Evolutionary conservation across 1,284 basidiomycete genomes (phyloP).

Genomic region (Serendipita sp.): DNA sequence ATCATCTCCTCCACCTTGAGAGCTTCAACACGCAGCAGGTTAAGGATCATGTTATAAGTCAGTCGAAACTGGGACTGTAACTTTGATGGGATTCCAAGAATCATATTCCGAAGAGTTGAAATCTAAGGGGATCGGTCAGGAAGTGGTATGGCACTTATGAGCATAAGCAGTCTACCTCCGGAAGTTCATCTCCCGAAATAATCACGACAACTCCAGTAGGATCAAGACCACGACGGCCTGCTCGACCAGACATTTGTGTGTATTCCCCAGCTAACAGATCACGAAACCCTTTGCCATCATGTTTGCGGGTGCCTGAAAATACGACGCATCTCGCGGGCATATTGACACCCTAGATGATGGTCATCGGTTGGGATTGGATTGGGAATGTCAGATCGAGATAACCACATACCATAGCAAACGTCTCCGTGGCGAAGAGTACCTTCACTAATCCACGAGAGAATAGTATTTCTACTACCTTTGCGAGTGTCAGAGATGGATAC

Average conservation of each 20-base stretch:
- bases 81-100: slow-evolving; percentile 83
- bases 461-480: slow-evolving; percentile 84
- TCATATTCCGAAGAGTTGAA: slow-evolving; percentile 70
- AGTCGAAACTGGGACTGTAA: slow-evolving; percentile 94
- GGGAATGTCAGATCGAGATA: neutral
- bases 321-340: slow-evolving; percentile 98
- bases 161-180: slow-evolving; percentile 37
- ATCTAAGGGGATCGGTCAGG: slow-evolving; percentile 34
- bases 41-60: slow-evolving; percentile 99
- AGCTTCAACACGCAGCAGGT: slow-evolving; percentile 90
- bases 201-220: slow-evolving; percentile 93
- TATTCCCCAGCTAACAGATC: slow-evolving; percentile 85
- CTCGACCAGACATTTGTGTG: slow-evolving; percentile 98
- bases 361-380: neutral
- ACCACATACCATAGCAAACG: slow-evolving; percentile 84
- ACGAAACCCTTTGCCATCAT: slow-evolving; percentile 87
- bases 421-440: slow-evolving; percentile 95
- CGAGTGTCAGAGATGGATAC: neutral
- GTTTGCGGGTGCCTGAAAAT: slow-evolving; percentile 90
- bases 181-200: slow-evolving; percentile 70
- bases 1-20: slow-evolving; percentile 99
- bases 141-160: slow-evolving; percentile 6
- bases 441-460: slow-evolving; percentile 95
- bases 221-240: slow-evolving; percentile 90
- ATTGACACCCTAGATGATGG: slow-evolving; percentile 69